phyloP scores from a whole-genome alignment of 345 rosid species.

The Fremontodendron californicum region DNA sequence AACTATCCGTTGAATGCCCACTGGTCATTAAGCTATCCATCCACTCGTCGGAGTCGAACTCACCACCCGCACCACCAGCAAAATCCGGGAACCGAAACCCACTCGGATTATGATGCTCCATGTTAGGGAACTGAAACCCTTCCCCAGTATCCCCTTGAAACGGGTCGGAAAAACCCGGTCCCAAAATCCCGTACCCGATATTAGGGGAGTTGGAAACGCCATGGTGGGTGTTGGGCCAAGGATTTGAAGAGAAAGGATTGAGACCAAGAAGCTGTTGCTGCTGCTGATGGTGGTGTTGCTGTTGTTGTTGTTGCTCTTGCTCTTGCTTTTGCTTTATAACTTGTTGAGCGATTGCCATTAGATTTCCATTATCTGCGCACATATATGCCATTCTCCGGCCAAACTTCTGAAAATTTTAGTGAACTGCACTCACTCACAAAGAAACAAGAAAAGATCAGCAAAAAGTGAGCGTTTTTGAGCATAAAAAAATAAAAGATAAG shows the following conservation, averaged over 20 bases:
- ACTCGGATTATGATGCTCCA: conserved; percentile 53
- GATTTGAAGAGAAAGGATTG: conserved; percentile 41
- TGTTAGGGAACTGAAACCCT: conserved; percentile 53
- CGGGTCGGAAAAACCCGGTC: conserved; percentile 59
- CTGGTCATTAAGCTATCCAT: conserved; percentile 74
- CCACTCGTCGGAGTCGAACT: conserved; percentile 94
- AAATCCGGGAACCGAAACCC: conserved; percentile 65
- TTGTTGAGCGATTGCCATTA: conserved; percentile 97
- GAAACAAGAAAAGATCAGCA: conserved; percentile 4
- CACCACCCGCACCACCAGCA: conserved; percentile 45
- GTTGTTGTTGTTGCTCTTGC: conserved; percentile 54
- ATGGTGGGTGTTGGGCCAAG: conserved; percentile 38
- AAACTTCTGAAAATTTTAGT: conserved; percentile 28
- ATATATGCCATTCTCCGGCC: conserved; percentile 82
- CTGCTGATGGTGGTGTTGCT: conserved; percentile 43
- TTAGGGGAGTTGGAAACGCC: conserved; percentile 30
- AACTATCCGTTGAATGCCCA: conserved; percentile 64
- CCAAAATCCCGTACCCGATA: conserved; percentile 40
- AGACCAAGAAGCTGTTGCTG: conserved; percentile 46
- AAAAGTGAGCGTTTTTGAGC: conserved; percentile 4
- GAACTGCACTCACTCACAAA: conserved; percentile 25
- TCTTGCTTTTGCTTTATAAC: conserved; percentile 90
- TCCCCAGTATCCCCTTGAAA: conserved; percentile 56
- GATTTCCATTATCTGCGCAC: conserved; percentile 93
- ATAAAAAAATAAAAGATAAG: neutral